A percentile compares a stretch with the other conserved stretches of the same genome.
Conservation (phyloP, 345 rosid species). For the Pistacia vera region DNA sequence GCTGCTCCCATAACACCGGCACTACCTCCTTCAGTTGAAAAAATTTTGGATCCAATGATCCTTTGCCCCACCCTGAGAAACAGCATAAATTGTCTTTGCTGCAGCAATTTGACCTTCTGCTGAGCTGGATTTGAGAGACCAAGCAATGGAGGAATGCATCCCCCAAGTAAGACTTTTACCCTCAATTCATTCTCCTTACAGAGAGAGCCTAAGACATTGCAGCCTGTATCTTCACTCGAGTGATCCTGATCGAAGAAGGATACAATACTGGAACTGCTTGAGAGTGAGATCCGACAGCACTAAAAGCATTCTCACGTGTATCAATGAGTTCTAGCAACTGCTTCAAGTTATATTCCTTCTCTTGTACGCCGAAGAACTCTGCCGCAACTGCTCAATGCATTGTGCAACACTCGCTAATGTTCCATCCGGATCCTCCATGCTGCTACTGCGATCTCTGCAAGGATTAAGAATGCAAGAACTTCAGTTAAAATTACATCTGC, state of each 20-base stretch:
- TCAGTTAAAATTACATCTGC: conserved; percentile 14
- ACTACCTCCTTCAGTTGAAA: conserved; percentile 99
- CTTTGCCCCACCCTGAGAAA: conserved; percentile 94
- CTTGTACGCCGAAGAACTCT: conserved; percentile 87
- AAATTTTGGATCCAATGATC: conserved; percentile 99
- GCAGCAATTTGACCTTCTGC: conserved; percentile 96
- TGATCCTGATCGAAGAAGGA: conserved; percentile 99
- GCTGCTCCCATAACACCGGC: conserved; percentile 90
- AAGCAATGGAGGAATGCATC: conserved; percentile 99
- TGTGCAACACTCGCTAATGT: conserved; percentile 99
- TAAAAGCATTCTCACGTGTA: conserved; percentile 92
- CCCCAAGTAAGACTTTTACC: conserved; percentile 97
- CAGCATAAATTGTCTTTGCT: conserved; percentile 94
- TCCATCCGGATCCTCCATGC: conserved; percentile 99
- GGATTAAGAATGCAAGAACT: conserved; percentile 28
- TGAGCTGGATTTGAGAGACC: conserved; percentile 95
- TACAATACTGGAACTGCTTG: conserved; percentile 99
- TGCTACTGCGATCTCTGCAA: conserved; percentile 84
- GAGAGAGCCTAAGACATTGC: conserved; percentile 95
- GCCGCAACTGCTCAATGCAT: conserved; percentile 96
- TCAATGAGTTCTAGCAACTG: conserved; percentile 93
- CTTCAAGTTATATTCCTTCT: conserved; percentile 83
- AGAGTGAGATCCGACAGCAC: conserved; percentile 99
- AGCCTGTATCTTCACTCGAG: conserved; percentile 92
- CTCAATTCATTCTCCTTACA: conserved; percentile 98